Evolutionary conservation across 2,329 filamentous ascomycete species (phyloP), one percentile per base, ranked within the genome.

Genomic region (Fusarium udum): DNA sequence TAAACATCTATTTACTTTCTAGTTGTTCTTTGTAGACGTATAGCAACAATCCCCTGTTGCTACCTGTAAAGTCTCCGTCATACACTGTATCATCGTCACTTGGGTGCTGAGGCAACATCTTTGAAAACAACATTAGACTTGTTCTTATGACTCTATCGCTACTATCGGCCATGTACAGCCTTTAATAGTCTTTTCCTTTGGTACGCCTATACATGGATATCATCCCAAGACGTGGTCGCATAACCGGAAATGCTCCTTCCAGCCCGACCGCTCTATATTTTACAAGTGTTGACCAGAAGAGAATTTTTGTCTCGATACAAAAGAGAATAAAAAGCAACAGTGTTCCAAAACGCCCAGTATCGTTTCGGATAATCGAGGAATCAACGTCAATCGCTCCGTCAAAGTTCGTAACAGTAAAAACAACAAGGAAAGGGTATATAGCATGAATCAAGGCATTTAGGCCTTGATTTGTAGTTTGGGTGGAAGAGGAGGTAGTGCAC

Each of bases 401-500:
- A 46, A 64, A 52, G 67, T 77, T 78, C 72, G 60, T 76, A 56
- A 61, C 31, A 65, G 58, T 60, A 36, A 52, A 42, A 61, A 64
- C 26, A 67, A 57, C 26, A 67, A 57, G 63, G 43, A 69, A 58
- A 61, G 69, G 65, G 57, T 49, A 70, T 51, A 63, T 64, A 28
- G 45, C 42, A 49, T 58, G 22, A 45, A 46, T 36, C 61, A 56
- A 31, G 36, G 31, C 9, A 36, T 45, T 67, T 53, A 79, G n/a
- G 68, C 69, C 51, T 62, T 74, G 55, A 70, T 64, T 46, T 67
- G 68, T 48, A 69, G 66, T 34, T 76, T 79, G 20, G 74, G 66
- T 9, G 87, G 87, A 43, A 89, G 83, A 0, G 88, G 88, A 24
- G 88, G 88, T 28, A 90, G 82, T 20, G 88, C 87, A 71, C 85